Base-by-base conservation (phyloP, 1,284 basidiomycete species). In the Butyriboletus appendiculatus region DNA sequence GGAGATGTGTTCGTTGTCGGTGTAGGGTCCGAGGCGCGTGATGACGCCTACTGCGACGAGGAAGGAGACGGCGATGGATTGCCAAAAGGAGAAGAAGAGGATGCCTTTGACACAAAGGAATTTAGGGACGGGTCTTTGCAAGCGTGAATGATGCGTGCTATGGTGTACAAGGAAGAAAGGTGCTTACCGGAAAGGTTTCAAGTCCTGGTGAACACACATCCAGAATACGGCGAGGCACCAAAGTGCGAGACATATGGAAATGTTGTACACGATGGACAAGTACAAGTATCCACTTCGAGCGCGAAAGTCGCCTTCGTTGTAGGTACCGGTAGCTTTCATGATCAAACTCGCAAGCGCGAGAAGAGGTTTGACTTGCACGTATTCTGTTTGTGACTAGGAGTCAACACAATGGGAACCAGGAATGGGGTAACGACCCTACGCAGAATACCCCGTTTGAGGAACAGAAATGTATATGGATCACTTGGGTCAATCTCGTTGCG, bases 61-160 rank as follows among this genome's bases (percentile, higher is more conserved):
- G 62, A 94, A 83, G 28, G 94, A 96, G 50, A 99, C 86, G 42
- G 71, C 82, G 42, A 98, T 84, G 15, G 89, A 85, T 69, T 99
- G 96, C 96, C 96, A 99, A 76, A 99, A 99, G 0, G 91, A 96
- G 74, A 97, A 96, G 79, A 98, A 98, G 41, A 99, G 81, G 61
- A 99, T 96, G 45, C 94, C 95, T 70, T 99, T 98, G 64, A 99
- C 93, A 69, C 95, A 98, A 24, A 99, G 84, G 73, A 99, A 99
- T 72, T 98, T 97, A 8, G 94, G 94, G 71, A 91, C 81, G 0
- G 89, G 88, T 37, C 86, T 88, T 52, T 49, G 8, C 20, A 26
- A n/a, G 28, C 4, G 39, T 52, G 34, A 52, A 44, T 49, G 8
- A 53, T 26, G 41, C 44, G 44, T 32, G 33, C 30, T 26, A 33